A percentile compares a stretch with the other conserved stretches of the same genome.
phyloP scores from a whole-genome alignment of 2,329 filamentous ascomycete genomes.

The Elsinoe ampelina region DNA sequence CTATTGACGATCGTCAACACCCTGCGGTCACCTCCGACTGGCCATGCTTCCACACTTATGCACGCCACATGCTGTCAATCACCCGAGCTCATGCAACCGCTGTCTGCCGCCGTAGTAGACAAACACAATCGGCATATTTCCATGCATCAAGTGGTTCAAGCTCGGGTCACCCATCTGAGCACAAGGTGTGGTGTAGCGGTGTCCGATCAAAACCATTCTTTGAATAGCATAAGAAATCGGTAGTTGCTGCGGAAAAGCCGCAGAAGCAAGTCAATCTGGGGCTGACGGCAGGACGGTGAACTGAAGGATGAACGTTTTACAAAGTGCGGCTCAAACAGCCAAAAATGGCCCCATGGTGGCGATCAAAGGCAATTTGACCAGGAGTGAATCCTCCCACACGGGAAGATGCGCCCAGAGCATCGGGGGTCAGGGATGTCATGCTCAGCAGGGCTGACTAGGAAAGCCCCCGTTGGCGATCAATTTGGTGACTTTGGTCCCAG shows the following conservation, averaged over 20 bases:
- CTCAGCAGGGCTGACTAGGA: background rate
- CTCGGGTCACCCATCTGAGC: too few species aligned
- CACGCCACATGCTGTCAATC: conserved; percentile 1
- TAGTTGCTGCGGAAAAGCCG: too few species aligned
- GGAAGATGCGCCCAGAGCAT: background rate
- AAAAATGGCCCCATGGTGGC: too few species aligned
- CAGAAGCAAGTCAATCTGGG: too few species aligned
- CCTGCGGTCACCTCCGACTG: background rate
- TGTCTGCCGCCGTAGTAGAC: background rate
- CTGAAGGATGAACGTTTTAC: too few species aligned
- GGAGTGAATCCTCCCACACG: background rate
- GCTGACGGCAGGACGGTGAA: too few species aligned
- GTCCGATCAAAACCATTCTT: too few species aligned
- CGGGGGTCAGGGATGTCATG: background rate
- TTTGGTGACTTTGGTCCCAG: background rate
- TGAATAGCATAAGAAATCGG: too few species aligned
- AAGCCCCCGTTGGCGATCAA: conserved; percentile 1
- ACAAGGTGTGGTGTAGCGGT: too few species aligned
- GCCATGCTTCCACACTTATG: background rate
- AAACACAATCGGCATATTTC: too few species aligned
- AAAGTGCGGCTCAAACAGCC: too few species aligned
- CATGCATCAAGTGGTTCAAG: background rate
- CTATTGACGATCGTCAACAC: background rate
- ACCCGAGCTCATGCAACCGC: background rate
- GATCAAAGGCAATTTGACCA: background rate